Conservation (phyloP, 208 protist species). For the Kentomonas sorsogonicus region DNA sequence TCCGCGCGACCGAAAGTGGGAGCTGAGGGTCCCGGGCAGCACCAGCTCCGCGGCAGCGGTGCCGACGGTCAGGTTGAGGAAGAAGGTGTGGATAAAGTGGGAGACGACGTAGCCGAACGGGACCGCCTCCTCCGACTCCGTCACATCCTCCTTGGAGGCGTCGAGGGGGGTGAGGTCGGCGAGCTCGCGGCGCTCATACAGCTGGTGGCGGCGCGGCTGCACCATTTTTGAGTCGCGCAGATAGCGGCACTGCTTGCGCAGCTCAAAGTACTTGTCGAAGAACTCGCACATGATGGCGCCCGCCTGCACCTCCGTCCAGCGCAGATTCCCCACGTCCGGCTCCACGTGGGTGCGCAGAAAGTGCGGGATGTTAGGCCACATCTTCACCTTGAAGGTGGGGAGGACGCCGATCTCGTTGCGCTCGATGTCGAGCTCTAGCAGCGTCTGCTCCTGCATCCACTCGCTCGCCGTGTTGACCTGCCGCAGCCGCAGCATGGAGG, state of each 20-base stretch:
- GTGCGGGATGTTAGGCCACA: slow-evolving; percentile 56
- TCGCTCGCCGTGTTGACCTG: slow-evolving; percentile 39
- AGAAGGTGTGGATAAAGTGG: slow-evolving; percentile 32
- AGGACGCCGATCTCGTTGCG: slow-evolving; percentile 29
- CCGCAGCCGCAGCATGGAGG: slow-evolving; percentile 46
- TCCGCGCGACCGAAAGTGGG: slow-evolving; percentile 12
- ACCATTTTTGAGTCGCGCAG: slow-evolving; percentile 65
- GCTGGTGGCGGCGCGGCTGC: slow-evolving; percentile 42
- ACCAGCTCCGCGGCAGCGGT: slow-evolving; percentile 14
- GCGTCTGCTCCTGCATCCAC: slow-evolving; percentile 49
- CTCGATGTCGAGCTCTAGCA: slow-evolving; percentile 32
- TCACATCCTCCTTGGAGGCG: slow-evolving; percentile 48
- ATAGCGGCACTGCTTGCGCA: slow-evolving; percentile 28
- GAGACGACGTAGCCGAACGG: slow-evolving; percentile 63
- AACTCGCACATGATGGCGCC: slow-evolving; percentile 43
- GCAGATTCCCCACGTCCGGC: slow-evolving; percentile 55
- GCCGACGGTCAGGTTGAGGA: slow-evolving; percentile 21
- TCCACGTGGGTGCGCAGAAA: slow-evolving; percentile 60
- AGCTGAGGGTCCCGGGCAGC: slow-evolving; percentile 20
- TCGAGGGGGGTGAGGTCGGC: slow-evolving; percentile 28
- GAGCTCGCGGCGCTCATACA: slow-evolving; percentile 33
- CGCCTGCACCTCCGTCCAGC: slow-evolving; percentile 39
- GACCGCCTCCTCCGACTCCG: slow-evolving; percentile 32
- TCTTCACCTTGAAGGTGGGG: slow-evolving; percentile 34
- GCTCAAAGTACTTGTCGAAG: slow-evolving; percentile 29